Evolutionary conservation across 2,329 filamentous ascomycete species (phyloP).

Genomic region (Pleoardoris graminearum): DNA sequence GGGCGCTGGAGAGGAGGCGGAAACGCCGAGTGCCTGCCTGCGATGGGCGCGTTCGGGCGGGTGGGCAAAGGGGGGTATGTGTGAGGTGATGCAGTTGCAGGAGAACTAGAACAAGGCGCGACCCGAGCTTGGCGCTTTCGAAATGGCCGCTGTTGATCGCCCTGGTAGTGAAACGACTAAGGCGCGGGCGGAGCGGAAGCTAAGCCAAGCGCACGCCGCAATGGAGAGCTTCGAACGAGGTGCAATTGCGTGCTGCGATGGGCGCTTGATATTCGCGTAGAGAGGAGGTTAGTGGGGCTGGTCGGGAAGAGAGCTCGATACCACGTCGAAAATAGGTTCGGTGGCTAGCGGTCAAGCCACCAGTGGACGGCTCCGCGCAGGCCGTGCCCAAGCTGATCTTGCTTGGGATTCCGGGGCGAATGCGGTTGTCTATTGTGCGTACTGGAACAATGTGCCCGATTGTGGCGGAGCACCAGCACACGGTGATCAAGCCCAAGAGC

Average conservation of each 20-base stretch:
- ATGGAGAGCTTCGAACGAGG: background rate
- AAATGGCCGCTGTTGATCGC: constrained; percentile 1
- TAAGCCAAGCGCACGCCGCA: background rate
- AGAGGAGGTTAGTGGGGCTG: background rate
- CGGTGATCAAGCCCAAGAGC: no score
- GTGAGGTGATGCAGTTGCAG: constrained; percentile 7
- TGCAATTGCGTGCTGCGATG: background rate
- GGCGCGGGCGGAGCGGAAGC: constrained; percentile 6
- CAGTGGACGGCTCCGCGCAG: no score
- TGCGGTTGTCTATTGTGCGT: background rate
- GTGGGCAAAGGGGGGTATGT: constrained; percentile 13
- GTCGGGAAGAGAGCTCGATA: background rate
- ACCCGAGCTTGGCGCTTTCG: constrained; percentile 3
- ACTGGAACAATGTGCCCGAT: no score
- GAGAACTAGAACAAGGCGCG: constrained; percentile 5
- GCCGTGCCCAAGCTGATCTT: no score
- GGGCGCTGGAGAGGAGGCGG: constrained; percentile 15
- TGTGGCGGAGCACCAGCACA: no score
- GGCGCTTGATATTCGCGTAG: background rate
- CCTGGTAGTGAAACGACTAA: constrained; percentile 11
- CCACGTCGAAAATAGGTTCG: no score
- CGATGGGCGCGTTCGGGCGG: constrained; percentile 20
- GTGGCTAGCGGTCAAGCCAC: background rate
- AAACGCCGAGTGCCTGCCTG: constrained; percentile 23
- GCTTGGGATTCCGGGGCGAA: no score